Evolutionary conservation across 2,329 filamentous ascomycete species (phyloP), one percentile per base, ranked within the genome.

Genomic region (Pseudocercospora cruenta): DNA sequence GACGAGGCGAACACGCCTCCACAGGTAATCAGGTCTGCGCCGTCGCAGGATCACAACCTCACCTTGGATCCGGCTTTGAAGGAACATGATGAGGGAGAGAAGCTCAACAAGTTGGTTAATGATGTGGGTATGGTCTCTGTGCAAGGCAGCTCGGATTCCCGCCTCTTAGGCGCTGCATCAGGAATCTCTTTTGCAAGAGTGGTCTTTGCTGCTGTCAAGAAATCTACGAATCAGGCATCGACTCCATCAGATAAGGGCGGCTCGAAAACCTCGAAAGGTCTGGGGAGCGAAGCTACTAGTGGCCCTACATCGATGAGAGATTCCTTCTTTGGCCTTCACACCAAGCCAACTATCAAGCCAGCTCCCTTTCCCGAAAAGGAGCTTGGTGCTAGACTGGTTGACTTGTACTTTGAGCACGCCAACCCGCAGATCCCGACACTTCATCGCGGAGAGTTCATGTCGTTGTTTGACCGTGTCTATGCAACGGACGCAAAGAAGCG

Each of bases 271-370:
- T 85, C 69, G 88, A 87, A 75, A 79, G 83, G 69, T 73, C 84
- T 67, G 74, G 85, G 67, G 81, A 84, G 31, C 31, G 72, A 78
- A 69, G 80, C 83, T 55, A 80, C 82, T 43, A 43, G 39, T 43
- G 84, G 86, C 45, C 90, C 89, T 43, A 93, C 92, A 19, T 93
- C 91, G 12, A 95, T 97, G 90, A 87, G 94, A 66, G 94, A 98
- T 79, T 96, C 93, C 0, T 97, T 97, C 83, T 98, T 98, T 76
- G 94, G 94, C n/a, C 82, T 98, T 53, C 93, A 97, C 73, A 96
- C 92, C 2, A 94, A 91, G 73, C 93, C 94, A 1, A 93, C 89
- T 16, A 95, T 97, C 76, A 89, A 91, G 68, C 91, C 91, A 53
- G 94, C 94, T 0, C 85, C 88, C 0, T 97, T 98, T 72, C 95